Evolutionary conservation across 2,329 filamentous ascomycete species (phyloP).

Genomic region (Penicillium hesseltinei): DNA sequence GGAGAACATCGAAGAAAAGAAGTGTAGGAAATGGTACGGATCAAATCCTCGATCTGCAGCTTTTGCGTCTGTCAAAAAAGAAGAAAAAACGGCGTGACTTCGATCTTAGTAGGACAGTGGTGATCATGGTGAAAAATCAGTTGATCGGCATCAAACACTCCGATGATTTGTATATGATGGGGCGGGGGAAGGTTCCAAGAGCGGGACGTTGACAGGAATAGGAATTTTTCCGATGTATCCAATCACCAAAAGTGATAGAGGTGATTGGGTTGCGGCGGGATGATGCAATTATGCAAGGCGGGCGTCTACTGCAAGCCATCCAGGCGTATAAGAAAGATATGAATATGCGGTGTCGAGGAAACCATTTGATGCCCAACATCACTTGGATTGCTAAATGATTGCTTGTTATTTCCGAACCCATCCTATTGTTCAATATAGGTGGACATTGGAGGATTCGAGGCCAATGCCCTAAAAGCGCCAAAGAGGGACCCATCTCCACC

Average conservation of each 20-base stretch:
- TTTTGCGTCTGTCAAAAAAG: constrained; percentile 5
- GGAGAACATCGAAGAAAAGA: neutral
- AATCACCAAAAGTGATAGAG: constrained; percentile 10
- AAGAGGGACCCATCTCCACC: constrained; percentile 15
- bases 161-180: neutral
- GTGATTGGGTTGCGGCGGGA: constrained; percentile 10
- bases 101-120: neutral
- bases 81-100: neutral
- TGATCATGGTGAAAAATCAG: neutral
- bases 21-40: neutral
- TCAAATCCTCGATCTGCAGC: constrained; percentile 11
- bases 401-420: neutral
- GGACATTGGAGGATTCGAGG: constrained; percentile 8
- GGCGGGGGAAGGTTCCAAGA: neutral
- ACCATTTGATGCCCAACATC: constrained; percentile 13
- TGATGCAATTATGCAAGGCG: constrained; percentile 25
- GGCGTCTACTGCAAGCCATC: constrained; percentile 20
- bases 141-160: neutral
- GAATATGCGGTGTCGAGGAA: constrained; percentile 2
- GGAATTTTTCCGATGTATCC: constrained; percentile 6
- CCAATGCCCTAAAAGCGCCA: constrained; percentile 12
- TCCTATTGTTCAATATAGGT: neutral
- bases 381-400: neutral
- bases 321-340: constrained; percentile 9
- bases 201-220: neutral